Conservation (phyloP, 768 basidiomycete species). For the Agrocybe praecox region DNA sequence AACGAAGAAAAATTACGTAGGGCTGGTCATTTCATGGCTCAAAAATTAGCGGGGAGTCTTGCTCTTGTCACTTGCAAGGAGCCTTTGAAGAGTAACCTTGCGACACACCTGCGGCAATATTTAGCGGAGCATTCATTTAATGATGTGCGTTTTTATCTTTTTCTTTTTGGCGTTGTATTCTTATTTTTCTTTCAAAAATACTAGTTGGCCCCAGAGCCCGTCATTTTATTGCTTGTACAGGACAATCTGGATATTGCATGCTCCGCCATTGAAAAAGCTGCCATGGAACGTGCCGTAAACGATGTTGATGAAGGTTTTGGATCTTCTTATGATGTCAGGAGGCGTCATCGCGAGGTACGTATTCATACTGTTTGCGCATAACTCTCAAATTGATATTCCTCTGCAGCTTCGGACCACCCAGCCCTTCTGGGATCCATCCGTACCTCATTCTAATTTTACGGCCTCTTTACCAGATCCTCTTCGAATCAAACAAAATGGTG, state of each 20-base stretch:
- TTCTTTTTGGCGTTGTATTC: background rate
- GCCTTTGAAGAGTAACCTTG: constrained; percentile 89
- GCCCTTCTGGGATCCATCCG: constrained; percentile 88
- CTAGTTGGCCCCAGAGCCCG: constrained; percentile 81
- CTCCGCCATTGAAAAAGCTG: constrained; percentile 93
- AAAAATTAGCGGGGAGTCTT: constrained; percentile 93
- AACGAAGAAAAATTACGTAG: constrained; percentile 90
- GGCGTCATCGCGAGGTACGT: constrained; percentile 83
- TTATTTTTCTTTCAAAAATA: constrained; percentile 23
- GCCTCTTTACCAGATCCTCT: constrained; percentile 84
- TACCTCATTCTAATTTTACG: constrained; percentile 70
- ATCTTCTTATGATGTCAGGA: constrained; percentile 78
- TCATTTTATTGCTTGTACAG: constrained; percentile 75
- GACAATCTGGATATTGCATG: constrained; percentile 96
- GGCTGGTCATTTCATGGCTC: constrained; percentile 95
- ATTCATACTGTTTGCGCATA: background rate
- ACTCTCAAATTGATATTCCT: background rate
- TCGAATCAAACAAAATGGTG: constrained; percentile 79
- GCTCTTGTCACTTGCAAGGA: constrained; percentile 99
- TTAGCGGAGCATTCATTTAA: constrained; percentile 87
- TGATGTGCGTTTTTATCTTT: constrained; percentile 51
- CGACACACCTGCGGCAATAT: constrained; percentile 82
- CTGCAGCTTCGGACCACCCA: constrained; percentile 64
- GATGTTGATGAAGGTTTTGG: constrained; percentile 93
- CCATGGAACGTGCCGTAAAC: constrained; percentile 91